Evolutionary conservation across 2,329 filamentous ascomycete species (phyloP), one percentile per base, ranked within the genome.

Genomic region (Pseudogymnoascus sp.): DNA sequence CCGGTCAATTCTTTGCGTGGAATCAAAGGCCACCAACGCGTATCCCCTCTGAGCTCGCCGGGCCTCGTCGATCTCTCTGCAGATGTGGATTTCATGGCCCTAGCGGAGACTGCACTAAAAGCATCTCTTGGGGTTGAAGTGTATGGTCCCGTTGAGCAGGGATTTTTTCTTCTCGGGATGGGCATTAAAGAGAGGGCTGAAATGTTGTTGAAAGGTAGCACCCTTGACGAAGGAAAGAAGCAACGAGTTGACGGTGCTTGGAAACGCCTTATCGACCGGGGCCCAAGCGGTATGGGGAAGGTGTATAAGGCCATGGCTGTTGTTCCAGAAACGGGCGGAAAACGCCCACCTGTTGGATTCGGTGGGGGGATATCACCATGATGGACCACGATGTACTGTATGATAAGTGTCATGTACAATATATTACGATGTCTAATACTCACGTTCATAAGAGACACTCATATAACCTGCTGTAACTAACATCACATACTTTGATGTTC

Each of bases 291-390:
- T 0, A 99, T 99, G 95, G 95, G 95, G 0, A 93, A 88, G 77
- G 79, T 96, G 21, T 99, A 99, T 75, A 97, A 97, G 78, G 93
- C 86, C 23, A 82, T 99, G 82, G 90, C 93, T 11, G 91, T 99
- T 70, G 73, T 97, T 70, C 95, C 95, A 0, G 89, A 93, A 75
- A 90, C 89, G 67, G 83, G 81, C 36, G 87, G 89, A 1, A 82
- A 79, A 65, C 85, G 92, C 70, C 82, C 87, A 65, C 93, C 93
- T 1, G 92, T 96, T 63, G 95, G 95, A 0, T 97, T 99, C 78
- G 95, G 95, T 0, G 95, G 93, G 0, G 86, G 86, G 71, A 76
- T 86, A 35, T 57, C 50, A 15, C n/a, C n/a, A 35, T 57, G 28
- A 57, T 21, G n/a, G 5, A 17, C 11, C 50, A 19, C 10, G 19